Percentiles rank a stretch among this genome's conserved stretches.
Conservation (phyloP, 2,329 filamentous ascomycete genomes). For the Phyllosticta citribraziliensis region DNA sequence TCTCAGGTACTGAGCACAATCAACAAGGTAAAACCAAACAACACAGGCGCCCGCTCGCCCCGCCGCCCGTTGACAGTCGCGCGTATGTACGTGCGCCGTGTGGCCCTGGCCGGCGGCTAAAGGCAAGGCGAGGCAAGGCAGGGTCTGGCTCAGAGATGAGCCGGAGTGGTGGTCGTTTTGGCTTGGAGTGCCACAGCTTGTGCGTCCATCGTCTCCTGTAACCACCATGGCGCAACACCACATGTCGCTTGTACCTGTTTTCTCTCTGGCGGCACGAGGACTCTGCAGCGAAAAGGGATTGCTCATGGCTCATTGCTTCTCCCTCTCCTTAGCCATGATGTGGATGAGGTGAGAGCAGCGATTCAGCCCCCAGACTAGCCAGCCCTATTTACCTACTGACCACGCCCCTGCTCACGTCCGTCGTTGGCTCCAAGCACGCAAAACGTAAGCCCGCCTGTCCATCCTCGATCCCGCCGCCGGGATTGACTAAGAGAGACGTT, state of each 20-base stretch:
- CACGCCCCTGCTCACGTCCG: background rate
- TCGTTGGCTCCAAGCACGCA: background rate
- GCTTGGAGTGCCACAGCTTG: background rate
- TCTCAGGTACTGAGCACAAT: background rate
- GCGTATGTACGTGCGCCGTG: background rate
- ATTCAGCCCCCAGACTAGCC: too few relatives aligned
- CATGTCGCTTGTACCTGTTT: too few relatives aligned
- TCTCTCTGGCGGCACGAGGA: too few relatives aligned
- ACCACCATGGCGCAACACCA: background rate
- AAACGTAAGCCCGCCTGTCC: background rate
- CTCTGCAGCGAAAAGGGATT: too few relatives aligned
- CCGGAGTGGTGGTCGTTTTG: background rate
- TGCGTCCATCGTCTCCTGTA: background rate
- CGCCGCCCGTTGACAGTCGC: background rate
- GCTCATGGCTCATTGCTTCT: too few relatives aligned
- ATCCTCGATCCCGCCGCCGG: background rate
- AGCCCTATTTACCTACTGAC: too few relatives aligned
- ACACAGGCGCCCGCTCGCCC: background rate
- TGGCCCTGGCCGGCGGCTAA: background rate
- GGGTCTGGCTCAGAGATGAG: background rate
- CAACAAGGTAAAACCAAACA: background rate
- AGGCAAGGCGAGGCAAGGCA: background rate
- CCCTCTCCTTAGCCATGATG: too few relatives aligned
- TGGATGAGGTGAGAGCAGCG: too few relatives aligned
- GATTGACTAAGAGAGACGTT: background rate